Evolutionary conservation across 2,329 filamentous ascomycete species (phyloP), one percentile per base, ranked within the genome.

Genomic region (Ophiognomonia clavigignenti-juglandacearum): DNA sequence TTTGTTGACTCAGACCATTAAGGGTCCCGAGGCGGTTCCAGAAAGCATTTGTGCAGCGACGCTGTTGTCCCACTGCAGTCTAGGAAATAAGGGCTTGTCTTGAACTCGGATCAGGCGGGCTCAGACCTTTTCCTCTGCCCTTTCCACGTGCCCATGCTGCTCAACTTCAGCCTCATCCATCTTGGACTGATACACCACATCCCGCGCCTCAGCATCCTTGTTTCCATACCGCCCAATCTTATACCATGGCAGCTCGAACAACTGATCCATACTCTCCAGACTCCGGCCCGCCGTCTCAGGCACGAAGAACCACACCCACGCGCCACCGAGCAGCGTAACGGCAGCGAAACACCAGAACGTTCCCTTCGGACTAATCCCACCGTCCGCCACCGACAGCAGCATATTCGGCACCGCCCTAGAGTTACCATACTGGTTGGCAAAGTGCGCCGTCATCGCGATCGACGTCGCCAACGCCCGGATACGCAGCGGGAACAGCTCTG

Each of bases 341-440:
- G 74, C 78, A 0, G 77, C 73, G 63, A 90, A 91, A 67, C 83
- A 86, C 77, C 85, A 83, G 70, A 91, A 91, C 0, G 86, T 90
- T 0, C 87, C 87, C 50, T 75, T 78, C 31, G 74, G 72, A 11
- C 63, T 70, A 51, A 81, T 74, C 2, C 77, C 77, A 3, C 75
- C 75, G 1, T 68, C 27, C 1, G 51, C 16, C 0, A 52, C 50
- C 0, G 67, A 54, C 1, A 90, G 71, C 37, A 91, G 77, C 85
- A 90, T 88, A 54, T 81, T 78, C 1, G 86, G 86, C 0, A 89
- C 82, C 0, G 86, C 85, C 29, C 86, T 82, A 1, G 80, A 76
- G 68, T 87, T 89, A 22, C 85, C 86, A 60, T 88, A 90, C 64
- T 89, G 85, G 64, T 88, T 88, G 50, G 77, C 82, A 59, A 90